A percentile compares a stretch with the other conserved stretches of the same genome.
Conservation (phyloP, 331 rosid species). For the Pyracantha coccinea region DNA sequence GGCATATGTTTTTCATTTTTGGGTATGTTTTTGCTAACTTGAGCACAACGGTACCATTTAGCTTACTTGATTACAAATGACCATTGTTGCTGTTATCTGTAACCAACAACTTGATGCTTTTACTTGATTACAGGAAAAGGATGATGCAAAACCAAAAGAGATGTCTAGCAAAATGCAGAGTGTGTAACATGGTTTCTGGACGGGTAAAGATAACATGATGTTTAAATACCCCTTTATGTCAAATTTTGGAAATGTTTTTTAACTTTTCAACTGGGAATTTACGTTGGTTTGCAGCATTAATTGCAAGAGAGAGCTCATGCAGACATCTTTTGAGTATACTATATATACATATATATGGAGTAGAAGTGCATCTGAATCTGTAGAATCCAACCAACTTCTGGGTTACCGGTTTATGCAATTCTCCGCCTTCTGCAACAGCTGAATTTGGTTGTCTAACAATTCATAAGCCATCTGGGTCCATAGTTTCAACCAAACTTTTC, state of each 20-base stretch:
- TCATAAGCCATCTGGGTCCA: conserved; percentile 9
- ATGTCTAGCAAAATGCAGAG: conserved; percentile 73
- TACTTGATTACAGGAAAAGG: conserved; percentile 53
- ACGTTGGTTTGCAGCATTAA: conserved; percentile 35
- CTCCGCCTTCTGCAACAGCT: conserved; percentile 26
- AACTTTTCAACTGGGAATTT: conserved; percentile 6
- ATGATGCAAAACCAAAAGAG: conserved; percentile 55
- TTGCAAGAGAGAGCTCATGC: conserved; percentile 28
- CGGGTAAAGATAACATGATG: conserved; percentile 19
- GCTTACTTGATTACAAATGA: background rate
- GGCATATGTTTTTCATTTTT: background rate
- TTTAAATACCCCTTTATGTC: background rate
- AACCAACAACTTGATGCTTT: background rate
- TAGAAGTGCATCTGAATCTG: conserved; percentile 33
- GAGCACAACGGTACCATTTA: background rate
- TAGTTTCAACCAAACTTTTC: conserved; percentile 20
- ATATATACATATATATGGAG: conserved; percentile 38
- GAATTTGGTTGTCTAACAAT: conserved; percentile 30
- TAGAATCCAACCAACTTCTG: conserved; percentile 24
- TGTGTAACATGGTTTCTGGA: conserved; percentile 39
- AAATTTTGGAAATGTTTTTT: background rate
- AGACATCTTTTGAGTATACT: conserved; percentile 38
- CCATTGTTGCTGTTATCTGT: background rate
- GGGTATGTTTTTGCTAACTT: background rate
- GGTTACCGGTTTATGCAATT: conserved; percentile 28